Evolutionary conservation across 1,284 basidiomycete species (phyloP).

Genomic region (Apiotrichum gamsii): DNA sequence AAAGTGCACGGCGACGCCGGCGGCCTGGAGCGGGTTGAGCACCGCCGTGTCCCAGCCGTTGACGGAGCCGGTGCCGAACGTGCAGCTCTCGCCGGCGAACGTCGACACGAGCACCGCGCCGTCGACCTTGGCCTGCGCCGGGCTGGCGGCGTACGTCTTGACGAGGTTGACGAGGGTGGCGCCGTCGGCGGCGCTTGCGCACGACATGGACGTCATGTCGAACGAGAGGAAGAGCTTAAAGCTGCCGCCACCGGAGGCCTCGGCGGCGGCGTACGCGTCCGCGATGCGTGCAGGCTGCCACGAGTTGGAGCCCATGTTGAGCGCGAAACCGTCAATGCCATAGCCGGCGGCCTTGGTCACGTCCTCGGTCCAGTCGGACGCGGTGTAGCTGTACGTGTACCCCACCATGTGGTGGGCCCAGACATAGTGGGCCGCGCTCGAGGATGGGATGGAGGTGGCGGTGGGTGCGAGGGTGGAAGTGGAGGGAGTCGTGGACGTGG

Average conservation of each 20-base stretch:
- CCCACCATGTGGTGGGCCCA: conserved; percentile 48
- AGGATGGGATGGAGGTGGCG: conserved; percentile 21
- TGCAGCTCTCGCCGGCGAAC: conserved; percentile 67
- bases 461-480: conserved; percentile 2
- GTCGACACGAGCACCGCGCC: conserved; percentile 62
- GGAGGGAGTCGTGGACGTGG: conserved; percentile 7
- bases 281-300: conserved; percentile 61
- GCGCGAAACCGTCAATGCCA: conserved; percentile 57
- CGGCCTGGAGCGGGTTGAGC: conserved; percentile 8
- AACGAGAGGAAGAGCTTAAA: conserved; percentile 67
- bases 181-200: conserved; percentile 53
- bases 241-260: conserved; percentile 32
- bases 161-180: conserved; percentile 57
- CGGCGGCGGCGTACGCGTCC: conserved; percentile 57
- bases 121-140: conserved; percentile 58
- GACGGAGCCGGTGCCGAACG: conserved; percentile 55
- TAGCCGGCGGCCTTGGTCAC: conserved; percentile 42
- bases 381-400: conserved; percentile 43
- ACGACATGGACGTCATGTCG: conserved; percentile 49
- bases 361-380: conserved; percentile 40
- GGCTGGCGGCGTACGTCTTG: conserved; percentile 54
- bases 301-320: conserved; percentile 60
- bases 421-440: conserved; percentile 29
- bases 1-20: conserved; percentile 32
- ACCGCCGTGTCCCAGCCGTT: conserved; percentile 28